Percentiles rank a stretch among this genome's conserved stretches.
Conservation (phyloP, 345 rosid genomes). For the Brassica nigra region DNA sequence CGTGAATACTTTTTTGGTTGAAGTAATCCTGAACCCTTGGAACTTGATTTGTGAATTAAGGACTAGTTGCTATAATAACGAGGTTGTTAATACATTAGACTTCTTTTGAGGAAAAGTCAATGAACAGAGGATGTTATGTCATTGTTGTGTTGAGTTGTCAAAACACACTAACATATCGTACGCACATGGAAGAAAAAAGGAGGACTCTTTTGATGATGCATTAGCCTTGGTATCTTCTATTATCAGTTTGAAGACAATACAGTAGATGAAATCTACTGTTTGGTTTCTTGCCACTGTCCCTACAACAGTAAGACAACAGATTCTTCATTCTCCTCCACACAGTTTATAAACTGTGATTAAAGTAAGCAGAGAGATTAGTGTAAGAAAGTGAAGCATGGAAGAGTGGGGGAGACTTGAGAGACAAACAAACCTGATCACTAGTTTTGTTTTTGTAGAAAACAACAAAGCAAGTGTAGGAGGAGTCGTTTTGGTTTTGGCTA, state of each 20-base stretch:
- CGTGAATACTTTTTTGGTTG: no score
- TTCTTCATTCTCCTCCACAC: constrained; percentile 34
- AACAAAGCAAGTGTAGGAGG: constrained; percentile 32
- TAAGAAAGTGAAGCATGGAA: constrained; percentile 26
- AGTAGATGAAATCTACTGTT: constrained; percentile 23
- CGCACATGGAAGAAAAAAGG: constrained; percentile 17
- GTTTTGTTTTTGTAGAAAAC: constrained; percentile 19
- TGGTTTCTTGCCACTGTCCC: constrained; percentile 29
- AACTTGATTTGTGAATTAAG: constrained; percentile 12
- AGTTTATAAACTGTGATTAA: neutral
- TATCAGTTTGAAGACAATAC: constrained; percentile 29
- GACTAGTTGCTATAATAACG: constrained; percentile 6
- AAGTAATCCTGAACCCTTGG: constrained; percentile 6
- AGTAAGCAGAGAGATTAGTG: constrained; percentile 1
- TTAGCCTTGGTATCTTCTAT: constrained; percentile 41
- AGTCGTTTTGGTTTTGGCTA: constrained; percentile 34
- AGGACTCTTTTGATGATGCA: constrained; percentile 22
- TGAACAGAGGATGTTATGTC: constrained; percentile 12
- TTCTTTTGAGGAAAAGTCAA: constrained; percentile 15
- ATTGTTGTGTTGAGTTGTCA: constrained; percentile 33
- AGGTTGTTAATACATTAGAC: neutral
- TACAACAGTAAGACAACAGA: constrained; percentile 29
- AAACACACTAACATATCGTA: constrained; percentile 16
- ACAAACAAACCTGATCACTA: constrained; percentile 28
- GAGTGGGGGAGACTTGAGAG: constrained; percentile 32